Conservation (phyloP, 78 protist genomes). For the Cavenderia fasciculata region DNA sequence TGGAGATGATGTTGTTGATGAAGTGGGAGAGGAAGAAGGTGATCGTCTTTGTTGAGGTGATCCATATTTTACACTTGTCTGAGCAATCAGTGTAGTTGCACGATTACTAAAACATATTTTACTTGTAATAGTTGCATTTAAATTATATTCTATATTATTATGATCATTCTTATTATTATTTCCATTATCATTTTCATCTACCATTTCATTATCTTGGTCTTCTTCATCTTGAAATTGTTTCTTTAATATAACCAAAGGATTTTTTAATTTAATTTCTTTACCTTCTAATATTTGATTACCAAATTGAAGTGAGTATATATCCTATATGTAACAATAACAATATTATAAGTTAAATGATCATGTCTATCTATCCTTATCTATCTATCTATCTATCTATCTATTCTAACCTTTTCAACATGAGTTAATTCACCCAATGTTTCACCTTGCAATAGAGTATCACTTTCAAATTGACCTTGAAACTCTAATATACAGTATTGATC, state of each 20-base stretch:
- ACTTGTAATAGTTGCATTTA: conserved; percentile 1
- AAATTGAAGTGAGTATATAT: conserved; percentile 3
- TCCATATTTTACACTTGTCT: conserved; percentile 1
- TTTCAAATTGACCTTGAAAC: conserved; percentile 20
- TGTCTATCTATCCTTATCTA: too few species aligned
- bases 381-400: neutral
- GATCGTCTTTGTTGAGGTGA: conserved; percentile 27
- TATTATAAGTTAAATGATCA: too few species aligned
- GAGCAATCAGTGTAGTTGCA: neutral
- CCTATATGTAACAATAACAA: too few species aligned
- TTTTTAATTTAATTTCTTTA: conserved; percentile 17
- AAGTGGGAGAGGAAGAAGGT: conserved; percentile 24
- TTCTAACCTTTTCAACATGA: neutral
- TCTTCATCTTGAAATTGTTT: neutral
- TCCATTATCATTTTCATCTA: neutral
- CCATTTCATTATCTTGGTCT: neutral
- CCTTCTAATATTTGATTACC: conserved; percentile 26
- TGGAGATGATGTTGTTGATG: too few species aligned
- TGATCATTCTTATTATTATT: neutral
- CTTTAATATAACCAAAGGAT: neutral
- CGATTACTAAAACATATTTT: conserved; percentile 3
- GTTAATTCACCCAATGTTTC: conserved; percentile 7
- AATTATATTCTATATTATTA: conserved; percentile 1
- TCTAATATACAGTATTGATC: neutral
- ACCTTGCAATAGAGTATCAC: neutral